Evolutionary conservation across 495 filamentous ascomycete genomes (phyloP).

Genomic region (Aspergillus panamensis): DNA sequence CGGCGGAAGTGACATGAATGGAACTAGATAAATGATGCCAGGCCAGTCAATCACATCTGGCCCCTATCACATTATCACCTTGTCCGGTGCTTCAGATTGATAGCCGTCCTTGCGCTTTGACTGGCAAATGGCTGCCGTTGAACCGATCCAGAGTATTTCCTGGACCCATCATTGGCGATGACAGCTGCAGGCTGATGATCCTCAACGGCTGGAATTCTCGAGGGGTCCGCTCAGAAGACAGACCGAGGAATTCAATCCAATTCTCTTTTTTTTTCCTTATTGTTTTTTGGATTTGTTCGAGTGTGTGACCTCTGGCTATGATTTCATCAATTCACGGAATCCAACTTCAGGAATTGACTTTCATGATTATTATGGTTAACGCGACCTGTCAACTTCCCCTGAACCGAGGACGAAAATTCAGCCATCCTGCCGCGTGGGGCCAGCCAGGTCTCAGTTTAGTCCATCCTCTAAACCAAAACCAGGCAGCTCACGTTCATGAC

Average conservation of each 20-base stretch:
- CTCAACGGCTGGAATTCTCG: constrained; percentile 7
- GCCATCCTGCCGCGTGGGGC: constrained; percentile 19
- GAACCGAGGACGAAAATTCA: constrained; percentile 14
- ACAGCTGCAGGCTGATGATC: constrained; percentile 6
- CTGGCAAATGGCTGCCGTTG: constrained; percentile 1
- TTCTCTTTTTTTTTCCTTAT: no score
- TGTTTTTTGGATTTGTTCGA: no score
- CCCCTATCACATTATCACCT: constrained; percentile 21
- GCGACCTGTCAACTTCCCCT: constrained; percentile 20
- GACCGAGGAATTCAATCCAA: no score
- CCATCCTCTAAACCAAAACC: background rate
- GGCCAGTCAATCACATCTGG: constrained; percentile 6
- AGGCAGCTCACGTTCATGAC: constrained; percentile 11
- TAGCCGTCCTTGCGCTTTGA: constrained; percentile 1
- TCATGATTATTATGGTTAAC: background rate
- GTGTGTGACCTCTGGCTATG: no score
- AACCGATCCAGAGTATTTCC: background rate
- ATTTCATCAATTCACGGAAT: no score
- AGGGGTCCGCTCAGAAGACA: background rate
- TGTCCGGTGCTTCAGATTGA: constrained; percentile 19
- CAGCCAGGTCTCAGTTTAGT: constrained; percentile 1
- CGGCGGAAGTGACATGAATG: no score
- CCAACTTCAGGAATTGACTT: no score
- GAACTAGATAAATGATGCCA: no score
- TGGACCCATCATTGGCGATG: background rate